Percentiles rank a stretch among this genome's conserved stretches.
Evolutionary conservation across 2,329 filamentous ascomycete species (phyloP).

Genomic region (Microsporum canis): DNA sequence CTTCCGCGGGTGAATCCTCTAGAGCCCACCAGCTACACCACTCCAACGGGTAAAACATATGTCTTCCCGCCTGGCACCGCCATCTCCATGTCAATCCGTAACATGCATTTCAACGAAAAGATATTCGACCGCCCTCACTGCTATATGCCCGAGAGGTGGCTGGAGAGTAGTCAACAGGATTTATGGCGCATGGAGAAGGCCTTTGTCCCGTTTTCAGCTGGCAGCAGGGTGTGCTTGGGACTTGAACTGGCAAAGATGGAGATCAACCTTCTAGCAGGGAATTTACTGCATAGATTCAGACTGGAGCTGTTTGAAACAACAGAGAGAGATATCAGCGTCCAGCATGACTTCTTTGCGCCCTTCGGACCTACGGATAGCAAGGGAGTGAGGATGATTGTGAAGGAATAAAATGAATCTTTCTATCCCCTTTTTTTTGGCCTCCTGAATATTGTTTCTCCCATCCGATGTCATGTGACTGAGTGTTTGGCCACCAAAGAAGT

Average conservation of each 20-base stretch:
- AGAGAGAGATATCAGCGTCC: conserved; percentile 14
- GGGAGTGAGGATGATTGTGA: conserved; percentile 17
- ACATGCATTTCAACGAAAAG: not conserved
- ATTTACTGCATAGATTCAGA: conserved; percentile 15
- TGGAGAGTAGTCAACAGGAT: not conserved
- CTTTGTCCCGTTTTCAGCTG: conserved; percentile 2
- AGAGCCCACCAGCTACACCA: not conserved
- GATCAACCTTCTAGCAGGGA: not conserved
- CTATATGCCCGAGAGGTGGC: conserved; percentile 1
- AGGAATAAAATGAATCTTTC: not conserved
- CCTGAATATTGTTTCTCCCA: not conserved
- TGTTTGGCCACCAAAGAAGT: not conserved
- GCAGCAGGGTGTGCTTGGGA: not conserved
- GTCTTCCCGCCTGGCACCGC: conserved; percentile 4
- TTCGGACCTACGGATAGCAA: conserved; percentile 16
- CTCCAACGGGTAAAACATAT: not conserved
- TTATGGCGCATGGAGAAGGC: not conserved
- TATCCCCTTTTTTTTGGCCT: not conserved
- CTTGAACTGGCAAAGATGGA: not conserved
- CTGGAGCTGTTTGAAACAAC: conserved; percentile 20
- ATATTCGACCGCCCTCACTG: not conserved
- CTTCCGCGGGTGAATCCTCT: conserved; percentile 6
- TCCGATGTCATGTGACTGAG: not conserved
- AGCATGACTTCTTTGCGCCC: conserved; percentile 19
- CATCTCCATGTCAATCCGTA: not conserved